A percentile compares a stretch with the other conserved stretches of the same genome.
Evolutionary conservation across 345 rosid species (phyloP).

Genomic region (Ricinus communis): DNA sequence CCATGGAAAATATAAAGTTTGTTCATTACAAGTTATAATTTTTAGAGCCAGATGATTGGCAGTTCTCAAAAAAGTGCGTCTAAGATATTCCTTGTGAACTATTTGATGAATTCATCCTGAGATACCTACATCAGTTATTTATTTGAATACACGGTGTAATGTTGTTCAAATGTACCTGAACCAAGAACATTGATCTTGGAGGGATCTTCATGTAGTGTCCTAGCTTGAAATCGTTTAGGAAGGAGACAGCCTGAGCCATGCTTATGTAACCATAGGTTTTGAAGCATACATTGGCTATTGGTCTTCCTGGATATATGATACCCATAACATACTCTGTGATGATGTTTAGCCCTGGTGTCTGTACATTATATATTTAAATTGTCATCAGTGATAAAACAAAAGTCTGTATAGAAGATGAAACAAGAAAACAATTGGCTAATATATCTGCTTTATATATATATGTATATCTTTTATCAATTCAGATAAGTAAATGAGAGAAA

Average conservation of each 20-base stretch:
- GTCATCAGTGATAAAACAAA: neutral
- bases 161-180: constrained; percentile 51
- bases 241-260: constrained; percentile 89
- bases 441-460: too few relatives aligned
- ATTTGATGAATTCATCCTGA: too few relatives aligned
- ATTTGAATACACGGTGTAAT: too few relatives aligned
- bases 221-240: constrained; percentile 85
- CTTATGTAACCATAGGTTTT: constrained; percentile 85
- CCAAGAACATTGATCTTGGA: constrained; percentile 95
- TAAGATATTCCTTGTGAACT: too few relatives aligned
- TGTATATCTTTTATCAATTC: neutral
- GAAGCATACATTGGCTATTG: constrained; percentile 92
- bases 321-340: constrained; percentile 92
- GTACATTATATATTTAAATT: constrained; percentile 10
- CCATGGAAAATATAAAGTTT: neutral
- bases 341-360: constrained; percentile 91
- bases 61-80: too few relatives aligned
- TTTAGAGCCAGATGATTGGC: too few relatives aligned
- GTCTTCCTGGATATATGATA: constrained; percentile 76
- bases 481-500: neutral
- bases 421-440: too few relatives aligned
- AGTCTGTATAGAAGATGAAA: neutral
- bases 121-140: too few relatives aligned
- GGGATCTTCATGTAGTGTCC: constrained; percentile 99
- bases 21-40: too few relatives aligned